A percentile compares a stretch with the other conserved stretches of the same genome.
Conservation (phyloP, 805 yeast species). For the Starmerella scarabaei region DNA sequence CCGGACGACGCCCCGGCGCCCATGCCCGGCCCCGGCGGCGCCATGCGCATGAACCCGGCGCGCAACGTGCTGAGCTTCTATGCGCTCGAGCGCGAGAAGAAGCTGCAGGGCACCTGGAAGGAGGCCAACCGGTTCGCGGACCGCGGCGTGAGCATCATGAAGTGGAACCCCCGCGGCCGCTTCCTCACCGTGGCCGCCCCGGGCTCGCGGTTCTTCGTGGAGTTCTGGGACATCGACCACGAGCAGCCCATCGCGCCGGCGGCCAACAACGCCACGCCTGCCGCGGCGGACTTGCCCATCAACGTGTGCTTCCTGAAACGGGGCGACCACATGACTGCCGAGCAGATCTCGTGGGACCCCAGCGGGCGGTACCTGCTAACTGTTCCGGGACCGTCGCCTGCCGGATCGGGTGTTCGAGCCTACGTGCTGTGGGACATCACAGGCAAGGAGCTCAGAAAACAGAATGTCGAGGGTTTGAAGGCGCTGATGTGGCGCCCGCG, state of each 20-base stretch:
- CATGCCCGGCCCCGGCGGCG: background rate
- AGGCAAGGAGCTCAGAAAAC: slow-evolving; percentile 66
- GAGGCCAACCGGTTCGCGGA: slow-evolving; percentile 44
- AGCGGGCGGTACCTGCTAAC: slow-evolving; percentile 80
- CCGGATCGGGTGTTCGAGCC: slow-evolving; percentile 46
- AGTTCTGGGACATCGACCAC: slow-evolving; percentile 74
- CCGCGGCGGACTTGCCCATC: slow-evolving; percentile 38
- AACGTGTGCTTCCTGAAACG: slow-evolving; percentile 49
- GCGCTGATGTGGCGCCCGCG: slow-evolving; percentile 96
- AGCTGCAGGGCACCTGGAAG: slow-evolving; percentile 45
- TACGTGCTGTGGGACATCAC: slow-evolving; percentile 75
- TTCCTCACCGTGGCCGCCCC: slow-evolving; percentile 45
- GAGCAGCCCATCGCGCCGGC: slow-evolving; percentile 30
- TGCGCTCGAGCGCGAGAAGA: slow-evolving; percentile 56
- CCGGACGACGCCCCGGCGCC: slow-evolving; percentile 2
- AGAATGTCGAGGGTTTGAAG: slow-evolving; percentile 67
- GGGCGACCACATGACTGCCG: slow-evolving; percentile 61
- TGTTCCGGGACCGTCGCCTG: slow-evolving; percentile 16
- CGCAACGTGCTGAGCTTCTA: slow-evolving; percentile 59
- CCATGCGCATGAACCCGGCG: slow-evolving; percentile 16
- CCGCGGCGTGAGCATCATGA: slow-evolving; percentile 56
- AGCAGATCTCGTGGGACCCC: slow-evolving; percentile 87
- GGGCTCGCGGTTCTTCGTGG: slow-evolving; percentile 42
- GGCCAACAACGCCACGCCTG: slow-evolving; percentile 16
- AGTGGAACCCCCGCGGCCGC: slow-evolving; percentile 91